Base-by-base conservation (phyloP, 495 filamentous ascomycete genomes). In the Massariosphaeria phaeospora region DNA sequence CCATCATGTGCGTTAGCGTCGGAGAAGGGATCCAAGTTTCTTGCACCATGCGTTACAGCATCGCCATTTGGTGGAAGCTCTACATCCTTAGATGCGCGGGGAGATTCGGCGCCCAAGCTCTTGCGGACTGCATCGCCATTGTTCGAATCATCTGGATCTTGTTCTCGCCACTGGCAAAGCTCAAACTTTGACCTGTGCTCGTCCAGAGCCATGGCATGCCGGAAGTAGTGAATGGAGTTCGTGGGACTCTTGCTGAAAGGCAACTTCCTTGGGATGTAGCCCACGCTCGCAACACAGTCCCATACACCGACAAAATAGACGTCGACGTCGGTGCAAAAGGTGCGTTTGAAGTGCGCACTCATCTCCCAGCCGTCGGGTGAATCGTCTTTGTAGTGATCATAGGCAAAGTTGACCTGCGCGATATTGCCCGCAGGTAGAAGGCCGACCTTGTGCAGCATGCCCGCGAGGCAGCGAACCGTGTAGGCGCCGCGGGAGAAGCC, bases 401-500 rank as follows among this genome's bases (percentile, higher is more conserved):
- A 73, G 35, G 70, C 70, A 60, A 72, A 72, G 23, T 56, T 55
- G 34, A 72, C 46, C 39, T 72, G 69, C 15, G 59, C 57, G 3
- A 40, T 49, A 38, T 71, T 73, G 36, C 61, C 48, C 7, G 70
- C 64, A 1, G 70, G 70, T 10, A 74, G 42, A 1, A 73, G 38
- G 0, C 71, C 71, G 13, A 72, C 66, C 41, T 68, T 68, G 40
- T 67, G 67, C 6, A 73, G 58, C 61, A 73, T 67, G 12, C 69
- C 69, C 26, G 57, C 64, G 8, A 68, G 42, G 41, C 66, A 63
- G n/a, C 63, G 61, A 13, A 63, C 69, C 10, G 71, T 73, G 44
- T 67, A 73, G 4, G 70, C 61, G 6, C 71, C 71, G 13, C 71
- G 56, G n/a, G 69, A 71, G 52, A 72, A 73, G 17, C 71, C 71